A percentile compares a stretch with the other conserved stretches of the same genome.
phyloP scores from a whole-genome alignment of 2,329 filamentous ascomycete genomes.

The Fusarium tricinctum region DNA sequence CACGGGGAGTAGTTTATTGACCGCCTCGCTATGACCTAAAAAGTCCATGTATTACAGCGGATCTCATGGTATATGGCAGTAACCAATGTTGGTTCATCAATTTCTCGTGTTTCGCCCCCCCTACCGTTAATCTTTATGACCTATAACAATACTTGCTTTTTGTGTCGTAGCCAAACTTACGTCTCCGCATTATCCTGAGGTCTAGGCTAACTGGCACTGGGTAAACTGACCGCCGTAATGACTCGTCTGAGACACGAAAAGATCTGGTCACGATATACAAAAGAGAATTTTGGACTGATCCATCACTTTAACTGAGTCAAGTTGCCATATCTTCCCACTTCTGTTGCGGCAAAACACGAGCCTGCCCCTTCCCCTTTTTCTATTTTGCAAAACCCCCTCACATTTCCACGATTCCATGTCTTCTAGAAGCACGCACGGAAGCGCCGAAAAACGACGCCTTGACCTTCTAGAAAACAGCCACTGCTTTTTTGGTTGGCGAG shows the following conservation, averaged over 20 bases:
- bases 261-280: background rate
- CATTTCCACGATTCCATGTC: slow-evolving; percentile 12
- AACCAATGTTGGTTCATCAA: slow-evolving; percentile 12
- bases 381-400: background rate
- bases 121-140: slow-evolving; percentile 18
- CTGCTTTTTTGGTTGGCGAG: slow-evolving; percentile 7
- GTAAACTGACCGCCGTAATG: slow-evolving; percentile 4
- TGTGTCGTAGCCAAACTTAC: slow-evolving; percentile 1
- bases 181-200: background rate
- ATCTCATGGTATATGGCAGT: background rate
- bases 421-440: slow-evolving; percentile 29
- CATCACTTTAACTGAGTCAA: slow-evolving; percentile 17
- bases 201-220: background rate
- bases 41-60: background rate
- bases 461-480: slow-evolving; percentile 26
- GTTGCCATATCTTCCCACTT: background rate
- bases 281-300: slow-evolving; percentile 1
- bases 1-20: background rate
- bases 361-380: background rate
- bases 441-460: slow-evolving; percentile 18
- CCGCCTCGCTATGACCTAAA: slow-evolving; percentile 4
- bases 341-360: background rate
- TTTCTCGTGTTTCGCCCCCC: slow-evolving; percentile 27
- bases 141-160: slow-evolving; percentile 28
- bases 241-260: slow-evolving; percentile 14